Evolutionary conservation across 2,329 filamentous ascomycete species (phyloP).

Genomic region (Trichoderma sp.): DNA sequence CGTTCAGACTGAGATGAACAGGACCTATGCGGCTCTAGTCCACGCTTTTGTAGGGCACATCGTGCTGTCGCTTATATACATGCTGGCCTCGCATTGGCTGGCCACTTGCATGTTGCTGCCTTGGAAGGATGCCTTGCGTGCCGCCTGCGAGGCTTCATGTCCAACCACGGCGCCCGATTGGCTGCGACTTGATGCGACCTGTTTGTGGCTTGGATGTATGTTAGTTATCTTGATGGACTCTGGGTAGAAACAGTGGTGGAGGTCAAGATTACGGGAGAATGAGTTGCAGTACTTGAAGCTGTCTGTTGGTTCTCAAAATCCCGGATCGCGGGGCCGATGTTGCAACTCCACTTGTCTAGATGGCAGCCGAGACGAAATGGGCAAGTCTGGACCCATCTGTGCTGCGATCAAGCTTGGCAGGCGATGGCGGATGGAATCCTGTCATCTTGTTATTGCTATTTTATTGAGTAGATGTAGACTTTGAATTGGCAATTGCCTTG

Average conservation of each 20-base stretch:
- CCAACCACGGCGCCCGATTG: conserved; percentile 17
- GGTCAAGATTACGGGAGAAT: neutral
- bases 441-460: no score
- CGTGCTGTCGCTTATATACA: neutral
- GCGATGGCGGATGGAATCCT: neutral
- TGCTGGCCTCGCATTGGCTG: neutral
- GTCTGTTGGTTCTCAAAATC: neutral
- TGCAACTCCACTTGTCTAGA: neutral
- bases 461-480: no score
- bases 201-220: no score
- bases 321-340: neutral
- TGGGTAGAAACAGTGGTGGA: neutral
- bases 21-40: no score
- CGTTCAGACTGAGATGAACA: neutral
- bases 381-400: neutral
- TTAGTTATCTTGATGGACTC: no score
- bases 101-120: neutral
- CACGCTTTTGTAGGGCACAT: neutral
- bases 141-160: conserved; percentile 14
- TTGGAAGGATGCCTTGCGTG: conserved; percentile 17
- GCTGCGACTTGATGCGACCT: conserved; percentile 5
- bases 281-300: no score
- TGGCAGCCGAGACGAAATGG: neutral
- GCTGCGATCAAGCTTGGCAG: neutral
- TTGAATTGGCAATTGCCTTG: no score